Evolutionary conservation across 108 stramenopile species (phyloP).

Genomic region (Cylindrotheca fusiformis): DNA sequence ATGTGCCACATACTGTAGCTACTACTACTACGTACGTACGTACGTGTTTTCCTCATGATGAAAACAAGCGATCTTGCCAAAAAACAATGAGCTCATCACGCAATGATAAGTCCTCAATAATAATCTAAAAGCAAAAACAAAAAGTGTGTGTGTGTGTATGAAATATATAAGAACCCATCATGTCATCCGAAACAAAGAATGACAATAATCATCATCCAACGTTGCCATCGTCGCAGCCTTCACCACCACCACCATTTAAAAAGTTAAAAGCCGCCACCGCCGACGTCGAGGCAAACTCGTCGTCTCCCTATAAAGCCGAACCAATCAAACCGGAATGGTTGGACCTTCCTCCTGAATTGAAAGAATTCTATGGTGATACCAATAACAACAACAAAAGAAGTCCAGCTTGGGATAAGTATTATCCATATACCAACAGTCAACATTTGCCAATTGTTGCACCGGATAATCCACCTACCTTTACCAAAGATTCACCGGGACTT

Average conservation of each 20-base stretch:
- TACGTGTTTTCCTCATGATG: too few relatives aligned
- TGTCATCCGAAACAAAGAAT: too few relatives aligned
- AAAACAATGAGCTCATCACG: too few relatives aligned
- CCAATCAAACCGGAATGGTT: constrained; percentile 30
- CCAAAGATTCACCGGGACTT: constrained; percentile 43
- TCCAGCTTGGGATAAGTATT: constrained; percentile 72
- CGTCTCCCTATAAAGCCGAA: constrained; percentile 7
- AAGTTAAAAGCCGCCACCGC: constrained; percentile 3
- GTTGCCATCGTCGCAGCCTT: too few relatives aligned
- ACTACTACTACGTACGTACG: too few relatives aligned
- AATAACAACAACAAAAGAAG: constrained; percentile 62
- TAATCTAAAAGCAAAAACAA: too few relatives aligned
- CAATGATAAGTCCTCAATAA: too few relatives aligned
- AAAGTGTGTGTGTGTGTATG: too few relatives aligned
- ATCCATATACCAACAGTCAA: constrained; percentile 40
- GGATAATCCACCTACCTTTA: constrained; percentile 45
- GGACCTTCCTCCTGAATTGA: constrained; percentile 59
- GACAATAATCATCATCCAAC: too few relatives aligned
- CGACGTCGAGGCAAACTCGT: neutral
- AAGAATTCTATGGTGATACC: neutral
- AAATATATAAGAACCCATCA: too few relatives aligned
- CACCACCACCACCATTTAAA: neutral
- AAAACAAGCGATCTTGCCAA: too few relatives aligned
- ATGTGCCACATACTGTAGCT: too few relatives aligned
- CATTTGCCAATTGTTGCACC: constrained; percentile 49